Base-by-base conservation (phyloP, 345 rosid species). In the Citrus trifoliata region DNA sequence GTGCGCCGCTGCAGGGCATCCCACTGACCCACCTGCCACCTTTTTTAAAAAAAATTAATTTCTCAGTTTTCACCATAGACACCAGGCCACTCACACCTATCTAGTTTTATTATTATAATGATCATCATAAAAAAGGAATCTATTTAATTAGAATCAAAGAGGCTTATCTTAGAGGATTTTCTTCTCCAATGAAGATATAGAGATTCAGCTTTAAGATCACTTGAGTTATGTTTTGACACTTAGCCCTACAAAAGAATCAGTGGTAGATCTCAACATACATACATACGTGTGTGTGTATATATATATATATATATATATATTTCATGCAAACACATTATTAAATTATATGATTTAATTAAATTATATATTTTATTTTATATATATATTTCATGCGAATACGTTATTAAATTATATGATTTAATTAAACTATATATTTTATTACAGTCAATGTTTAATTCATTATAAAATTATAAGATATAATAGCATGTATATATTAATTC, bases 1-100 rank as follows among this genome's bases (percentile, higher is more conserved):
- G 89, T 88, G 89, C 86, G 79, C 82, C 85, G 88, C 81, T 84
- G 83, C 82, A 69, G 86, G 81, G 85, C 79, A 78, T 80, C 84
- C 86, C 88, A 76, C 85, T 83, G 27, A 67, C 75, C 75, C 77
- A 16, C 19, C 6, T 12, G 22, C 42, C 42, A 35, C 37, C 37
- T 33, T 33, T 33, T 33, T 33, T 37, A n/a, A n/a, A n/a, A n/a
- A n/a, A 37, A 38, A 38, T 38, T 55, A 6, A 21, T 38, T 24
- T 58, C 37, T 73, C 16, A 37, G 14, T 56, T 55, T 28, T 55
- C 24, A 58, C 28, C 38, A 24, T 79, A 21, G 53, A n/a, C 8
- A 68, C 14, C 1, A 60, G 3, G 27, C 30, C 16, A 21, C 48
- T 22, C 55, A 38, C 56, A 38, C 55, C 71, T 12, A 24, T 68